Evolutionary conservation across 2,329 filamentous ascomycete species (phyloP), one percentile per base, ranked within the genome.

Genomic region (Cercospora sp.): DNA sequence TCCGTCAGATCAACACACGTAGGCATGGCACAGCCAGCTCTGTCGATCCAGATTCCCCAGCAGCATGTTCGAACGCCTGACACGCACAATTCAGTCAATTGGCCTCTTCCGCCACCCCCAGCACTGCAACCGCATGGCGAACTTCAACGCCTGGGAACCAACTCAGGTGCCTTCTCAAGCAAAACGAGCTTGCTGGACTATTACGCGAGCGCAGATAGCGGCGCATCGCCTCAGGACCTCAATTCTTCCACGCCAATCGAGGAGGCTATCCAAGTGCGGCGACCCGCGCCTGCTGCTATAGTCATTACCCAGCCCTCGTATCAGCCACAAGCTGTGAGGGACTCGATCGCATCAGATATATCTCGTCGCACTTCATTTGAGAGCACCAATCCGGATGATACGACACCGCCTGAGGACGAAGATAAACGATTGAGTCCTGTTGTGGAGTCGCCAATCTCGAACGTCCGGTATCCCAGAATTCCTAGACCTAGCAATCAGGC

Each of bases 391-490:
- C 75, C 77, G 3, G 79, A 83, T 64, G 82, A 84, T 66, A 78
- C 81, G 1, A 84, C 82, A 2, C 83, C 78, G 5, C 77, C 82
- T 1, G 81, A 82, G 30, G 81, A 83, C 65, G 79, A 80, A 16
- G 79, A 80, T 10, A 79, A 79, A 58, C 75, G 78, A 6, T 76
- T 83, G 5, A 81, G 80, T 9, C 80, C 81, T 4, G 80, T 83
- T 1, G 78, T 77, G 4, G 80, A 82, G 66, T 80, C 79, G 1
- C 81, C 82, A 9, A 81, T 83, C n/a, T 78, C 79, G 20, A 76
- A 76, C 0, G 75, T 84, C 12, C 75, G 78, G 36, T 85, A 85
- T 69, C 83, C 83, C 6, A 84, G 84, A 70, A 76, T 85, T 2
- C 83, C 83, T 2, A 76, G 83, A 13, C 79, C 81, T 18, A 80